Percentiles rank a stretch among this genome's conserved stretches.
phyloP scores from a whole-genome alignment of 345 rosid genomes.

The Carallia pectinifolia region DNA sequence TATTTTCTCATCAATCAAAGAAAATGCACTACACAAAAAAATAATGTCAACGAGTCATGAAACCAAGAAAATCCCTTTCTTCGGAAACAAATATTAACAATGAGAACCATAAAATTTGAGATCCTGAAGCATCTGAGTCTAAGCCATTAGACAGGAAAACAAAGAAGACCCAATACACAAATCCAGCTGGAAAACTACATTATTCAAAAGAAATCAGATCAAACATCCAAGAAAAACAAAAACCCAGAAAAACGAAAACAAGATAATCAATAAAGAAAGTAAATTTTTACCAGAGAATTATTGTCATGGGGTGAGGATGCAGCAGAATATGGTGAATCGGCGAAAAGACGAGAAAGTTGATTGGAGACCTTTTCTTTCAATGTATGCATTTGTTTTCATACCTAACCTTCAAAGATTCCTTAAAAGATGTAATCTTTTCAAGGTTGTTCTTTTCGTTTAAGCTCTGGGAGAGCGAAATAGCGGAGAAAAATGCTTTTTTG shows the following conservation, averaged over 20 bases:
- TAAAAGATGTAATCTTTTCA: too few species aligned
- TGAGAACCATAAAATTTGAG: neutral
- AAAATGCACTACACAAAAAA: neutral
- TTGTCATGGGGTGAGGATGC: conserved; percentile 26
- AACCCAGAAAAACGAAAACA: neutral
- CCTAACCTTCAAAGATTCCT: too few species aligned
- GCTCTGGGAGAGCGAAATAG: too few species aligned
- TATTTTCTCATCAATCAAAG: neutral
- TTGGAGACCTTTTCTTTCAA: conserved; percentile 70
- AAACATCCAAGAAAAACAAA: neutral
- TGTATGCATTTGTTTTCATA: conserved; percentile 40
- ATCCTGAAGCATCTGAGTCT: neutral
- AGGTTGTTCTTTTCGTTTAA: too few species aligned
- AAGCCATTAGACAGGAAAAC: neutral
- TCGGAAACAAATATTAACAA: too few species aligned
- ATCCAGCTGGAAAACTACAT: conserved; percentile 16
- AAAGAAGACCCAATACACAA: conserved; percentile 3
- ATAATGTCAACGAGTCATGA: neutral
- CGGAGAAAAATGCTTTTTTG: too few species aligned
- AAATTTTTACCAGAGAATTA: conserved; percentile 44
- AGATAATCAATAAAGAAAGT: neutral
- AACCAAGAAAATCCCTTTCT: too few species aligned
- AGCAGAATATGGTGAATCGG: conserved; percentile 51
- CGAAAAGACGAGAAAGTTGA: conserved; percentile 65
- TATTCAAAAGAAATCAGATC: conserved; percentile 24